Evolutionary conservation across 1,284 basidiomycete genomes (phyloP), one percentile per base, ranked within the genome.

Genomic region (Volvariella volvacea): DNA sequence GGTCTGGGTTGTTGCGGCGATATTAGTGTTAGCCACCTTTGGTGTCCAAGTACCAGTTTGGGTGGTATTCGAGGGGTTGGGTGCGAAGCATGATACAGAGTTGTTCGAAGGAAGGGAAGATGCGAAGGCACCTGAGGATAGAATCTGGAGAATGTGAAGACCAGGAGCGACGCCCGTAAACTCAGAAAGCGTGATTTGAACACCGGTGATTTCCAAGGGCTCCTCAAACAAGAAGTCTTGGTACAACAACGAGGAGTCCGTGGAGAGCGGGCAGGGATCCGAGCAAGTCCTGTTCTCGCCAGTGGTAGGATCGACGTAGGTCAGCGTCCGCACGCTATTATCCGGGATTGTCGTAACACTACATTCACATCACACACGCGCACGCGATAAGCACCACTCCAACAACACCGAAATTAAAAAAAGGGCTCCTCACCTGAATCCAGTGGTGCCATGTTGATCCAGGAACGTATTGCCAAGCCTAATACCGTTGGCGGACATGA

Each of bases 381-480:
- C n/a, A n/a, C n/a, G n/a, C n/a, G n/a, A n/a, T n/a, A n/a, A n/a
- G n/a, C n/a, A n/a, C n/a, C n/a, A n/a, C n/a, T n/a, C n/a, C n/a
- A n/a, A 47, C 47, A 31, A 17, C 3, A 25, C 22, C 7, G 42
- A 41, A 9, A 36, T 39, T 36, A 41, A 31, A 39, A 20, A 34
- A 44, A 25, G 40, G 50, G 44, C 41, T 19, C 36, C 77, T 47
- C 59, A 93, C 91, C 78, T 87, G 63, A 99, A 99, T 2, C 72
- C 76, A 15, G 79, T 88, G 0, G 93, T 93, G 16, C 91, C 88
- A 50, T 88, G 82, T 38, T 83, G 80, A 41, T 76, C 68, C 49
- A 83, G 71, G 60, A 93, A 90, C 1, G 92, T 93, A 67, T 99
- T 98, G 22, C 91, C 92, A 32, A 99, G 68, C 36, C 95, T 81